These are phyloP conservation scores for Acacia concinna DNA, from an alignment of 331 rosid genomes.

Conservation along the genomic window DNA sequence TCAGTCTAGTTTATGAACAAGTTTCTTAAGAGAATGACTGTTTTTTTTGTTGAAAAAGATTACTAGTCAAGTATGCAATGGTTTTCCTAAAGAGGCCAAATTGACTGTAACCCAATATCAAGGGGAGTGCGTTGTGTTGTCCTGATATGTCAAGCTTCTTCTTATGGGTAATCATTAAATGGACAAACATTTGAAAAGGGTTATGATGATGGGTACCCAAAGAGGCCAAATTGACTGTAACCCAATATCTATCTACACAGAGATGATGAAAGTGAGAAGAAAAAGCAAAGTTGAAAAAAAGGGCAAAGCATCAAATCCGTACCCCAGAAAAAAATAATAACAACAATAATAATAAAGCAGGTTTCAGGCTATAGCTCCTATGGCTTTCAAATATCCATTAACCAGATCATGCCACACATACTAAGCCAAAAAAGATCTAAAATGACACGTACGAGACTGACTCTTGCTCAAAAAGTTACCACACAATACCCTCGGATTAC, in stretches of 20 bases:
- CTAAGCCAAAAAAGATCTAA: slow-evolving; percentile 34
- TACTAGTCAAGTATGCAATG: background rate
- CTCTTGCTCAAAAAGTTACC: slow-evolving; percentile 25
- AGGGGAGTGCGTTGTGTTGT: background rate
- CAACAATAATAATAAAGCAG: background rate
- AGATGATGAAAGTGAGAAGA: slow-evolving; percentile 34
- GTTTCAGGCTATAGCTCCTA: slow-evolving; percentile 29
- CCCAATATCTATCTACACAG: slow-evolving; percentile 3
- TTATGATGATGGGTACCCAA: slow-evolving; percentile 26
- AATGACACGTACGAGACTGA: slow-evolving; percentile 41
- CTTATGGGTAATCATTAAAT: slow-evolving; percentile 23
- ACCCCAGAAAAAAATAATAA: slow-evolving; percentile 8
- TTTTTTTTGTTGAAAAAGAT: background rate
- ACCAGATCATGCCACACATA: slow-evolving; percentile 44
- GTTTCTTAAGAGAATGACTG: background rate
- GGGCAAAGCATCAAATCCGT: slow-evolving; percentile 32
- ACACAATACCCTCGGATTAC: slow-evolving; percentile 16
- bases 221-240: background rate
- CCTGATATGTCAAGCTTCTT: background rate
- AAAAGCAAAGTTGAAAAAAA: slow-evolving; percentile 35
- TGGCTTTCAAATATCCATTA: slow-evolving; percentile 44
- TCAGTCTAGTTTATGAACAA: background rate
- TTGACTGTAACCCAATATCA: slow-evolving; percentile 1
- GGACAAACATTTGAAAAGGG: slow-evolving; percentile 28
- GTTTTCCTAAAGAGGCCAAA: slow-evolving; percentile 15